Percentiles rank a stretch among this genome's conserved stretches.
Evolutionary conservation across 2,329 filamentous ascomycete genomes (phyloP).

Genomic region (Zymoseptoria ardabiliae): DNA sequence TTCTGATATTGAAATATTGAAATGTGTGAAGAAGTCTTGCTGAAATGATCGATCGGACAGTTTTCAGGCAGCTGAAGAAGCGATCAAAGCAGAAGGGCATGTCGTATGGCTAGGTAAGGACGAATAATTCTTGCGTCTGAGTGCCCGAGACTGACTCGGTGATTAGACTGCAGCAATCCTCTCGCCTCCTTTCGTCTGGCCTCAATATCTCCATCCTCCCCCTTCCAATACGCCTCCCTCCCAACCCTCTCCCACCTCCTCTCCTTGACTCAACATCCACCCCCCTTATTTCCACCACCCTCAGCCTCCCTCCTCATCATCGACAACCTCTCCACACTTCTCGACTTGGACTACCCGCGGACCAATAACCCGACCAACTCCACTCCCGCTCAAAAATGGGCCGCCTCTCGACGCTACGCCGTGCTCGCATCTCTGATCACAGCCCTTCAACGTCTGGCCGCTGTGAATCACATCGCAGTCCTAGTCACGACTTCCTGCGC

Average conservation of each 20-base stretch:
- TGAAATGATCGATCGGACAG: background rate
- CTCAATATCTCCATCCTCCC: background rate
- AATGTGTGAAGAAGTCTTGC: background rate
- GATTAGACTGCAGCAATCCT: background rate
- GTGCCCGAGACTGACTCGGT: background rate
- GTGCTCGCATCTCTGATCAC: conserved; percentile 60
- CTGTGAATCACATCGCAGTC: conserved; percentile 63
- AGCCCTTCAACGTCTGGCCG: conserved; percentile 62
- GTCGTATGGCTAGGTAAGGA: conserved; percentile 76
- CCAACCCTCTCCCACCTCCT: conserved; percentile 59
- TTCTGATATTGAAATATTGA: background rate
- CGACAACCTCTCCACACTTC: conserved; percentile 67
- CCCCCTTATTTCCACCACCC: conserved; percentile 53
- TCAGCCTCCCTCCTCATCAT: conserved; percentile 65
- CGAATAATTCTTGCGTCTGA: background rate
- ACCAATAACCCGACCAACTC: conserved; percentile 20
- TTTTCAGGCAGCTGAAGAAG: conserved; percentile 39
- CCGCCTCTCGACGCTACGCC: conserved; percentile 45
- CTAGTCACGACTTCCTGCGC: conserved; percentile 72
- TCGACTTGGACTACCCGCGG: conserved; percentile 70
- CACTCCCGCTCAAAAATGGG: conserved; percentile 42
- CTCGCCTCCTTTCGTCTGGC: background rate
- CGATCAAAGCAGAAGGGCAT: conserved; percentile 51
- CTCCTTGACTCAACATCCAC: conserved; percentile 64
- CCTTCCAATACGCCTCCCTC: conserved; percentile 57